Base-by-base conservation (phyloP, 495 filamentous ascomycete species). In the Penicillium mononematosum region DNA sequence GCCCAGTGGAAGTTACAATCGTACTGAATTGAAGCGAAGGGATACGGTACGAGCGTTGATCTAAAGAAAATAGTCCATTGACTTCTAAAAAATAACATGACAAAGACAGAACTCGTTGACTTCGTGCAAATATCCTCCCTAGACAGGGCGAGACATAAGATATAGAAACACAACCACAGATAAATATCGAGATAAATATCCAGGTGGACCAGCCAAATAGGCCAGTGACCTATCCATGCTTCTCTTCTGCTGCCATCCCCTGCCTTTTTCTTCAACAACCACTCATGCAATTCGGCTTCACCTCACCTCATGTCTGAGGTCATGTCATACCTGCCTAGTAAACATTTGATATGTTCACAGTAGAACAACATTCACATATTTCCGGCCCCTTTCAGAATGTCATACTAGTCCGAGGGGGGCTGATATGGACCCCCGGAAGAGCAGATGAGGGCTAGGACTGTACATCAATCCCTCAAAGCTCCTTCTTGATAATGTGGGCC, bases 401-500 rank as follows among this genome's bases (percentile, higher is more conserved):
- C 49, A 55, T 34, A 25, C 43, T 29, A 55, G 4, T 36, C 44
- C 32, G 9, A 46, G 24, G 19, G 11, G 43, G 24, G 14, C 36
- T 29, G 20, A 31, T 32, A 53, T 44, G 25, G 9, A 36, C 42
- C 31, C 16, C 16, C 31, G 22, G 19, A 36, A 7, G 36, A 55
- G 53, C 32, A 39, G 39, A 53, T 29, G 16, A 47, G 22, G 42
- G 31, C 12, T 12, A 45, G 45, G 56, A 34, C 10, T 20, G 9
- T 12, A 44, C 16, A 59, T 58, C 29, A 32, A 55, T 44, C 39
- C 48, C 48, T 62, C 65, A 71, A 57, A 65, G 53, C 27, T 68
- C 71, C 73, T 75, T 74, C 55, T 64, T 65, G 62, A 70, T 45
- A 41, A 78, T 50, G 53, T 75, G 66, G 50, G 75, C 76, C 60